These are phyloP conservation scores for Anthracocystis setariae DNA, from an alignment of 1,284 basidiomycete species.

Conservation along the genomic window DNA sequence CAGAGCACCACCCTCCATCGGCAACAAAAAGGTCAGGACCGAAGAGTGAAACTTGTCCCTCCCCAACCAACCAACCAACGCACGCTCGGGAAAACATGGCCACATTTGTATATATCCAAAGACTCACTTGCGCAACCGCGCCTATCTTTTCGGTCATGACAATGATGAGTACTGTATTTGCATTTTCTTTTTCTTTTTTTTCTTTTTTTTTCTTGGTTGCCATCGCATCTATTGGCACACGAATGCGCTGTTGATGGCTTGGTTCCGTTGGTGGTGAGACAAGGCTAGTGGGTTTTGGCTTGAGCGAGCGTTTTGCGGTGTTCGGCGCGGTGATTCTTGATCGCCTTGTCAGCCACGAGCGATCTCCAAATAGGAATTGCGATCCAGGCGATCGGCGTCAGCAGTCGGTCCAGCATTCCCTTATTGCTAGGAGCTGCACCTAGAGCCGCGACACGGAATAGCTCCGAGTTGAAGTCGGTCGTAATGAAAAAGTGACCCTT, in stretches of 20 bases:
- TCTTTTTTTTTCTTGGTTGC: too few relatives aligned
- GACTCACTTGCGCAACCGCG: too few relatives aligned
- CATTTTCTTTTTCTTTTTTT: too few relatives aligned
- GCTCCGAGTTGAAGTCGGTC: constrained; percentile 56
- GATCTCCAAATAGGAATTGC: constrained; percentile 60
- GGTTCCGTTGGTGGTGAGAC: too few relatives aligned
- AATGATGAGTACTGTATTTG: too few relatives aligned
- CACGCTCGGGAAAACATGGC: not conserved
- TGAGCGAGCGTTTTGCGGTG: constrained; percentile 19
- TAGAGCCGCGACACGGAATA: constrained; percentile 56
- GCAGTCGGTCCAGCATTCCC: constrained; percentile 45
- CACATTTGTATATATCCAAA: not conserved
- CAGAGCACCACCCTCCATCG: constrained; percentile 39
- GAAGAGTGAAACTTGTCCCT: constrained; percentile 20
- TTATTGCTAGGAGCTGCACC: constrained; percentile 58
- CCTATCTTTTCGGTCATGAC: too few relatives aligned
- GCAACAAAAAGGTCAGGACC: constrained; percentile 40
- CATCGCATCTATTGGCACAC: too few relatives aligned
- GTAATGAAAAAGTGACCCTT: constrained; percentile 59
- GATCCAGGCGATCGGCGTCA: constrained; percentile 41
- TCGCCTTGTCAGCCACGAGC: constrained; percentile 47
- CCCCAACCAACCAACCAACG: not conserved
- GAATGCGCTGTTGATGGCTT: too few relatives aligned
- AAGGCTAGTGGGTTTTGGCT: not conserved
- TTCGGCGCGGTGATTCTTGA: constrained; percentile 37